phyloP scores from a whole-genome alignment of 352 stramenopile species.

The Globisporangium echinulatum region DNA sequence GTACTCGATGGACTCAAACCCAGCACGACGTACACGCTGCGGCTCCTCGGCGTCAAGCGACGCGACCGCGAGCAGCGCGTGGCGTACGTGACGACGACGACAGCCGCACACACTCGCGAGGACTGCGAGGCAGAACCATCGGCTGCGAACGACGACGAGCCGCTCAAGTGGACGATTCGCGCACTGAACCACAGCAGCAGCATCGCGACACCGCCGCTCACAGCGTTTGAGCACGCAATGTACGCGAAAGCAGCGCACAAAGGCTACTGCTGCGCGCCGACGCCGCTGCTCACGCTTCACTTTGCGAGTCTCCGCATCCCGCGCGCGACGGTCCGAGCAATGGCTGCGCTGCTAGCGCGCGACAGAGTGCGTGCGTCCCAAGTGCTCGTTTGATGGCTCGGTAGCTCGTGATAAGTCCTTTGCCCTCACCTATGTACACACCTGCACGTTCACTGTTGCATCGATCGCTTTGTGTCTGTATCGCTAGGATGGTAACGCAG shows the following conservation, averaged over 20 bases:
- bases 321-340: constrained; percentile 9
- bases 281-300: constrained; percentile 19
- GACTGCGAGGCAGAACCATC: no score
- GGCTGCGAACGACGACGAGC: background rate
- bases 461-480: background rate
- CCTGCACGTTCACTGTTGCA: no score
- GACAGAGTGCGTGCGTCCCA: constrained; percentile 5
- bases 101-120: background rate
- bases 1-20: constrained; percentile 16
- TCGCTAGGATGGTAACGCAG: constrained; percentile 4
- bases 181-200: constrained; percentile 14
- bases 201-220: background rate
- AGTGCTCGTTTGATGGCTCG: background rate
- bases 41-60: constrained; percentile 31
- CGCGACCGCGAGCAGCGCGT: constrained; percentile 26
- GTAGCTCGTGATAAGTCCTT: no score
- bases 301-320: constrained; percentile 14
- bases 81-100: constrained; percentile 19
- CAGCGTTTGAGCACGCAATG: constrained; percentile 8
- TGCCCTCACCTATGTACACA: no score
- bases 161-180: constrained; percentile 11
- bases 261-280: constrained; percentile 8
- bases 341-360: constrained; percentile 12
- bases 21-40: constrained; percentile 28
- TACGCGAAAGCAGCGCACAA: constrained; percentile 13